Conservation (phyloP, 1,284 basidiomycete genomes). For the Kalmanozyma brasiliensis region DNA sequence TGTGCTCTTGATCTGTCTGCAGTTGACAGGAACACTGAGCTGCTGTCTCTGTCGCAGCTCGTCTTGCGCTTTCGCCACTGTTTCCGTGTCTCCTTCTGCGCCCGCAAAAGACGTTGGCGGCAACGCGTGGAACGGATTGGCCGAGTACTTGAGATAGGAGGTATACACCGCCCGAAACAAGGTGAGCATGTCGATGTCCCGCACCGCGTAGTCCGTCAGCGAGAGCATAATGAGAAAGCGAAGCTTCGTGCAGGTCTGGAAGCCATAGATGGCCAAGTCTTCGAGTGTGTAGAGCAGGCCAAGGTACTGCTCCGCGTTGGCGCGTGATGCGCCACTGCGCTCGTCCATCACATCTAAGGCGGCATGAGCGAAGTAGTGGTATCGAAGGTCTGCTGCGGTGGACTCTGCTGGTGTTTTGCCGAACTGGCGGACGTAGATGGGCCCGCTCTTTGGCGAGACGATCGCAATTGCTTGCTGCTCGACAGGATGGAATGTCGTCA, state of each 20-base stretch:
- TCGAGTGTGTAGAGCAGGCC: conserved; percentile 68
- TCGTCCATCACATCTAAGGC: conserved; percentile 68
- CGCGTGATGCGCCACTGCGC: conserved; percentile 45
- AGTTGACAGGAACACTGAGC: conserved; percentile 18
- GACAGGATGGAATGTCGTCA: not conserved
- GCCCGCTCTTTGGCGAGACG: conserved; percentile 44
- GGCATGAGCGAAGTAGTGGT: conserved; percentile 67
- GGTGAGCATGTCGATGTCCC: conserved; percentile 68
- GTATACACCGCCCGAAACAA: conserved; percentile 68
- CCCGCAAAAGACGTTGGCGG: conserved; percentile 16
- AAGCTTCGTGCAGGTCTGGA: conserved; percentile 66
- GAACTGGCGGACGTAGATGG: conserved; percentile 52
- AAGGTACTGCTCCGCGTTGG: conserved; percentile 65
- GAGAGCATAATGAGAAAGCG: conserved; percentile 65
- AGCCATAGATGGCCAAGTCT: conserved; percentile 68
- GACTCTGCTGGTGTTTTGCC: conserved; percentile 9
- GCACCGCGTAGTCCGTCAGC: conserved; percentile 64
- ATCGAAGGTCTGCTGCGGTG: conserved; percentile 39
- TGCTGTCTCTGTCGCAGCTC: conserved; percentile 26
- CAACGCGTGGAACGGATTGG: conserved; percentile 65
- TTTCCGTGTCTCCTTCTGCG: not conserved
- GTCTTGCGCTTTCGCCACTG: conserved; percentile 4
- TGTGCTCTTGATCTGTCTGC: conserved; percentile 32
- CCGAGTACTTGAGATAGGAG: conserved; percentile 64
- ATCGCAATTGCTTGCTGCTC: conserved; percentile 49